Base-by-base conservation (phyloP, 345 rosid species). In the Hibiscus trionum region DNA sequence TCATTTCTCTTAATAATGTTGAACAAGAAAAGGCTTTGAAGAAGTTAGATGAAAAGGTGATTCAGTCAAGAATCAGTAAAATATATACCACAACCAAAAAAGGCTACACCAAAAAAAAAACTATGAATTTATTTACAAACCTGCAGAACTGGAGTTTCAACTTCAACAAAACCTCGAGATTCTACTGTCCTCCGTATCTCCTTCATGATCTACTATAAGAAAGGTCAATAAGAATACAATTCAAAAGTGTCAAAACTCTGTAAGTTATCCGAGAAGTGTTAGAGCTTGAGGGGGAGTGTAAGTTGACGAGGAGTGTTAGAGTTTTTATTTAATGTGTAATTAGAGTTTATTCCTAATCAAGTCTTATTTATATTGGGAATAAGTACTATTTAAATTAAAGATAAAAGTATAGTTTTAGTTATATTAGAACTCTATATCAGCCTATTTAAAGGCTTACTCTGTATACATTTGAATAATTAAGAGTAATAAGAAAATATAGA, bases 71-170 rank as follows among this genome's bases (percentile, higher is more conserved):
- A 35, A 62, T 62, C 27, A 37, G 19, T 39, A 17, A 37, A 35
- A 9, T 11, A 63, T 37, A 50, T 42, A 50, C 39, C 61, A 29
- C 66, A 16, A 21, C 16, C 3, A 26, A 42, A 44, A 46, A 42
- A 8, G 42, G 3, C 50, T 47, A 33, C 26, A 31, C 19, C 62
- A n/a, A 73, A 27, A 42, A 27, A 42, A 70, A 31, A 67, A 66
- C 47, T 47, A 77, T 52, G 39, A 82, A 76, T 53, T 77, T 72
- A 61, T 72, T 29, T 64, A 82, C 82, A 74, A 80, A 95, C 97
- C 97, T 91, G 99, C 70, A 95, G 85, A 80, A 95, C 91, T 71
- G 99, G 99, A 75, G 97, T 95, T 77, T 95, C 99, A 73, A 91
- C 97, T 87, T 91, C 99, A 77, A 91, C 61, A 77, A 90, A 95